These are phyloP conservation scores for Nakazawaea wyomingensis DNA, from an alignment of 805 yeast species.

Conservation along the genomic window DNA sequence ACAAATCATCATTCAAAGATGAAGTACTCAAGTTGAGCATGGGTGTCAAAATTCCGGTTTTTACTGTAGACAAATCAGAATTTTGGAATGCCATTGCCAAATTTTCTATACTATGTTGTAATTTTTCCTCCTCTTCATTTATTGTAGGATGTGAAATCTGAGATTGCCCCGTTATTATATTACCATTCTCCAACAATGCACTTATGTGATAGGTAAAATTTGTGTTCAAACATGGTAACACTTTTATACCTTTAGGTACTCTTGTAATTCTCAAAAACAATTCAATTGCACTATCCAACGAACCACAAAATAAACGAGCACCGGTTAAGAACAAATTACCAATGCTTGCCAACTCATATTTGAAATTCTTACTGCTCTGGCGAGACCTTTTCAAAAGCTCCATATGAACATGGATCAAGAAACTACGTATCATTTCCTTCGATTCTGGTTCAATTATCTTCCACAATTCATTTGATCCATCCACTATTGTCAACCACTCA, in stretches of 20 bases:
- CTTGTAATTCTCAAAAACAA: constrained; percentile 60
- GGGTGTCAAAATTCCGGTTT: constrained; percentile 2
- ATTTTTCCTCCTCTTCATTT: constrained; percentile 4
- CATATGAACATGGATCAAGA: constrained; percentile 71
- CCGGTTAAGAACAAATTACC: constrained; percentile 86
- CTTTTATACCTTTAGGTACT: constrained; percentile 46
- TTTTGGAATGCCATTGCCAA: constrained; percentile 26
- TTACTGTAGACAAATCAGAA: constrained; percentile 18
- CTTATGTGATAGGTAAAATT: constrained; percentile 84
- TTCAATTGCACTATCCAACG: constrained; percentile 80
- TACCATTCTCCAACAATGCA: constrained; percentile 65
- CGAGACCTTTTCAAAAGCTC: constrained; percentile 68
- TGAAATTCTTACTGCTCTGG: constrained; percentile 51
- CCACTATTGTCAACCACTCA: constrained; percentile 78
- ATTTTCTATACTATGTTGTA: constrained; percentile 6
- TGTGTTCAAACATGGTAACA: constrained; percentile 79
- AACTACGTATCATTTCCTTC: constrained; percentile 71
- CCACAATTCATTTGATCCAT: constrained; percentile 76
- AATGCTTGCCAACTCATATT: constrained; percentile 72
- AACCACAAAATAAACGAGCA: constrained; percentile 74
- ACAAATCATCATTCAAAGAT: constrained; percentile 9
- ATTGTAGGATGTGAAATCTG: constrained; percentile 83
- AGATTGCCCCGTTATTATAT: constrained; percentile 80
- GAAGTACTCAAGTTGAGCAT: constrained; percentile 4
- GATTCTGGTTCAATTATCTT: constrained; percentile 47